These are phyloP conservation scores for Cercis canadensis DNA, from an alignment of 306 rosid genomes.

Conservation along the genomic window DNA sequence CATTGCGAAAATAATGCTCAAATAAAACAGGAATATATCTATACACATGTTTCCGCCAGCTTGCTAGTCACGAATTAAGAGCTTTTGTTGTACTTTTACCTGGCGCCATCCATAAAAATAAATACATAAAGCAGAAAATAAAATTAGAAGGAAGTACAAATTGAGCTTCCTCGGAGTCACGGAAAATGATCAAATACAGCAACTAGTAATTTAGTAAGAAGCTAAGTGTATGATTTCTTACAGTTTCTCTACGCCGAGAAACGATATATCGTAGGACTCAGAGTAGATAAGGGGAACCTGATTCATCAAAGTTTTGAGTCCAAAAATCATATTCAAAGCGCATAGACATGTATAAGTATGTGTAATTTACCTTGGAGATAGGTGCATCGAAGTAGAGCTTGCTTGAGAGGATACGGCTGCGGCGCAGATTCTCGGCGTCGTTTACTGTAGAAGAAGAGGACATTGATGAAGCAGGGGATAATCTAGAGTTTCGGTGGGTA, in stretches of 20 bases:
- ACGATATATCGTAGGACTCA: conserved; percentile 66
- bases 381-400: conserved; percentile 81
- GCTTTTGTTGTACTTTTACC: too few relatives aligned
- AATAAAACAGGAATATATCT: too few relatives aligned
- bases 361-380: conserved; percentile 59
- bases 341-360: background rate
- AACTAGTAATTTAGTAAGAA: background rate
- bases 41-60: too few relatives aligned
- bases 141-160: too few relatives aligned
- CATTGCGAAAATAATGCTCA: too few relatives aligned
- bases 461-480: conserved; percentile 44
- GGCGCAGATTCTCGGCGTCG: conserved; percentile 45
- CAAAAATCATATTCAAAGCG: background rate
- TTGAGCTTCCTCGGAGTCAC: background rate
- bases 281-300: conserved; percentile 96
- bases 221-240: conserved; percentile 44
- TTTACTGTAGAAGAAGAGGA: conserved; percentile 50
- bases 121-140: too few relatives aligned
- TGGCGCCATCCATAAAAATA: too few relatives aligned
- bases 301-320: conserved; percentile 21
- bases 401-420: conserved; percentile 78
- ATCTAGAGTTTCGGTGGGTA: conserved; percentile 16
- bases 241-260: conserved; percentile 91
- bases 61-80: too few relatives aligned
- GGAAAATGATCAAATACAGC: too few relatives aligned